A percentile compares a stretch with the other conserved stretches of the same genome.
These are phyloP conservation scores for Trypanosoma melophagium DNA, from an alignment of 208 protist species.

Conservation along the genomic window DNA sequence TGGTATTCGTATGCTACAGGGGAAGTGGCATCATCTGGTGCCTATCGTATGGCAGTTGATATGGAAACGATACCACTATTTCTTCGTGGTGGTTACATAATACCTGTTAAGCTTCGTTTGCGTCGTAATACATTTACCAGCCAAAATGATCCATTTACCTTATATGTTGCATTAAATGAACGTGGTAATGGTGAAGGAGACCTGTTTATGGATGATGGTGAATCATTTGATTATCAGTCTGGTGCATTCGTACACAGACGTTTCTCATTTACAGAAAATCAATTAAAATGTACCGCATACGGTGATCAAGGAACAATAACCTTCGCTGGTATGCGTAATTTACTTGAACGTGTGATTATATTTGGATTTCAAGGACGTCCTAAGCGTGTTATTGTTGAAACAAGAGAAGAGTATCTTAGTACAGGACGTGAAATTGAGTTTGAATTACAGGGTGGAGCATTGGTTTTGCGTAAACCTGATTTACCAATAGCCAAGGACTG, in stretches of 20 bases:
- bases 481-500: conserved; percentile 55
- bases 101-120: conserved; percentile 90
- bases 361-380: conserved; percentile 56
- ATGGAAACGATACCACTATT: conserved; percentile 92
- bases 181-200: conserved; percentile 64
- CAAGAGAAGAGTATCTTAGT: not conserved
- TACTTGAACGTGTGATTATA: conserved; percentile 70
- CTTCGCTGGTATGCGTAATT: conserved; percentile 30
- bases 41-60: conserved; percentile 53
- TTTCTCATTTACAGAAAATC: conserved; percentile 47
- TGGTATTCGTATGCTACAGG: conserved; percentile 82
- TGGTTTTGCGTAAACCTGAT: conserved; percentile 65
- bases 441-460: conserved; percentile 47
- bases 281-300: conserved; percentile 33
- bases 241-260: conserved; percentile 54
- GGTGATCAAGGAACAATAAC: not conserved
- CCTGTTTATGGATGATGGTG: conserved; percentile 79
- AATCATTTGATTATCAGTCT: conserved; percentile 59
- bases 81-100: conserved; percentile 90
- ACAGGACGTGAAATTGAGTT: conserved; percentile 44
- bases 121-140: conserved; percentile 83
- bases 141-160: conserved; percentile 91
- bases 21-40: conserved; percentile 29
- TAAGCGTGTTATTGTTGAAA: conserved; percentile 24
- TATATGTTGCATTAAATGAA: conserved; percentile 87